phyloP scores from a whole-genome alignment of 208 protist genomes.

The Leishmania aethiopica region DNA sequence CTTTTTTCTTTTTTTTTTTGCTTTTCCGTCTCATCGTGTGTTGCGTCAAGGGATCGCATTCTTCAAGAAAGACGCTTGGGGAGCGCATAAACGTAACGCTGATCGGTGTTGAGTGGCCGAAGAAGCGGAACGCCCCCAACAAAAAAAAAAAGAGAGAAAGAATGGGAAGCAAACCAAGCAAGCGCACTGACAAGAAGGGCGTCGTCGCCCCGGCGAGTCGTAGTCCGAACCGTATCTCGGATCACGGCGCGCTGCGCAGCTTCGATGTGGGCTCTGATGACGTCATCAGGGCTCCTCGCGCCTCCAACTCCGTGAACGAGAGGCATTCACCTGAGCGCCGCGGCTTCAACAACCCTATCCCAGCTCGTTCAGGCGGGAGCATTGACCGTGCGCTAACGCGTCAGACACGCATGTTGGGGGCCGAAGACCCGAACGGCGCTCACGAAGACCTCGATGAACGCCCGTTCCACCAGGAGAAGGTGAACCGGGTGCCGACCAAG shows the following conservation, averaged over 20 bases:
- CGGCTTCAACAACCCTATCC: constrained; percentile 28
- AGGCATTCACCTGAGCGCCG: constrained; percentile 9
- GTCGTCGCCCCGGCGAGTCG: constrained; percentile 6
- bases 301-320: background rate
- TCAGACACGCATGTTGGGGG: constrained; percentile 25
- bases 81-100: background rate
- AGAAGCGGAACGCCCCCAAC: background rate
- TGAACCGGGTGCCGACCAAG: constrained; percentile 50
- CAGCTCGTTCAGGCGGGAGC: background rate
- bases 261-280: background rate
- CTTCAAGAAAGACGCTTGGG: background rate
- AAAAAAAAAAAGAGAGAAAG: background rate
- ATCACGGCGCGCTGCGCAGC: background rate
- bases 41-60: background rate
- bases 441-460: constrained; percentile 28
- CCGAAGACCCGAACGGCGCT: constrained; percentile 24
- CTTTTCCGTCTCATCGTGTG: background rate
- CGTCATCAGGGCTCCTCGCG: too few species aligned
- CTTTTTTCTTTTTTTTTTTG: background rate
- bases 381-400: constrained; percentile 10
- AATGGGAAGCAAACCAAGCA: constrained; percentile 38
- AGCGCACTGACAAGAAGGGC: constrained; percentile 5
- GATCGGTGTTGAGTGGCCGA: background rate
- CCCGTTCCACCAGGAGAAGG: constrained; percentile 40
- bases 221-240: background rate